Base-by-base conservation (phyloP, 1,284 basidiomycete species). In the Austroboletus novae-zelandiae region DNA sequence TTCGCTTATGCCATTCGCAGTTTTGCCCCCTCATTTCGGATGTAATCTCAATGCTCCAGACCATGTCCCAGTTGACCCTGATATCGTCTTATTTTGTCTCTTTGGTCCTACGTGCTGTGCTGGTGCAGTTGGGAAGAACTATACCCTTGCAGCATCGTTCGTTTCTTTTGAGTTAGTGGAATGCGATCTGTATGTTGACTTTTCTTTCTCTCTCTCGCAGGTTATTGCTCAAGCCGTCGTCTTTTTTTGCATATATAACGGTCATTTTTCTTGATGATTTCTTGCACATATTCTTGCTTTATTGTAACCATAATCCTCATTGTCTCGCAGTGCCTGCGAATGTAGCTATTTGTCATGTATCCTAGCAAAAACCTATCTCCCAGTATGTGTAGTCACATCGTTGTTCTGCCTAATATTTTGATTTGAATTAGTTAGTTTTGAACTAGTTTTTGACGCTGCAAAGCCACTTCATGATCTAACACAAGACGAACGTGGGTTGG, bases 21-120 rank as follows among this genome's bases (percentile, higher is more conserved):
- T 67, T 62, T 49, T 45, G 36, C 17, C 61, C 61, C 1, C 40
- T 62, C 9, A 42, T 66, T 39, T 56, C 52, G 11, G 61, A 62
- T 10, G 53, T 62, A 10, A 13, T 62, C 4, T 59, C 58, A 6
- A 59, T 62, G 45, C 29, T 20, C 10, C 45, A 34, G 15, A 52
- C 59, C 9, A 43, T 47, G 43, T 54, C 40, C 30, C 58, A 63
- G 31, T 49, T 65, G 8, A 53, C 50, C 4, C 51, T 40, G 11
- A 48, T 61, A 43, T 51, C 51, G 17, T 65, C 53, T 4, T 59
- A 61, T 47, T 45, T 54, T 9, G 27, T 54, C 5, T 48, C 45
- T 23, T 51, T 15, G n/a, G 29, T 63, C 23, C 15, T 53, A 4
- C 49, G 46, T 46, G 20, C 57, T 14, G 36, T 23, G n/a, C 11